A percentile compares a stretch with the other conserved stretches of the same genome.
phyloP scores from a whole-genome alignment of 83 land plant genomes.

The Isoetes engelmannii region DNA sequence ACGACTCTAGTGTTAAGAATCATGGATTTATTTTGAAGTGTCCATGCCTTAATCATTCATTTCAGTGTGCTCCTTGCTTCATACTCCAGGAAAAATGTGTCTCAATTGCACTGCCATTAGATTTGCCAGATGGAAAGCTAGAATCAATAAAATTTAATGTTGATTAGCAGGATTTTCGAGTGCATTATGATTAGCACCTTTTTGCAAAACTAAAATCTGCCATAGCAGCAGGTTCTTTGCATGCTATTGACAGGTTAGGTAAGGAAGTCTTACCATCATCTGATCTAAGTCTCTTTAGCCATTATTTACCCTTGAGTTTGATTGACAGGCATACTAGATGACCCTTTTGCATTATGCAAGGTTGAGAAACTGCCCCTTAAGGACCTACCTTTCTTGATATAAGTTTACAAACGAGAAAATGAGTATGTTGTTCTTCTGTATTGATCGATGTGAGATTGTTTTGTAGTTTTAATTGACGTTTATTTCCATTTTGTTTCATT shows the following conservation, averaged over 20 bases:
- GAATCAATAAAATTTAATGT: slow-evolving; percentile 77
- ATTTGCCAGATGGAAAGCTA: no score
- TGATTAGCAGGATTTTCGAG: slow-evolving; percentile 77
- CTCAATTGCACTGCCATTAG: no score
- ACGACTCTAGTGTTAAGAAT: no score
- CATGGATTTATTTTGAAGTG: no score
- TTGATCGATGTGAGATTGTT: slow-evolving; percentile 51
- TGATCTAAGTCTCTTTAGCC: no score
- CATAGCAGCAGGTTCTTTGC: slow-evolving; percentile 40
- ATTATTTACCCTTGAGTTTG: no score
- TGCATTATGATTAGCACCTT: slow-evolving; percentile 76
- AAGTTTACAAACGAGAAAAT: slow-evolving; percentile 54
- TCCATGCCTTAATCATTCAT: no score
- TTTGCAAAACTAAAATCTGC: slow-evolving; percentile 50
- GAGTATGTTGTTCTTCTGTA: slow-evolving; percentile 73
- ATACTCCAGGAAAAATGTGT: no score
- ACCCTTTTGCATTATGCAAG: slow-evolving; percentile 65
- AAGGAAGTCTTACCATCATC: slow-evolving; percentile 9
- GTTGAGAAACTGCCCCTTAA: slow-evolving; percentile 61
- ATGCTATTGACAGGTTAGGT: slow-evolving; percentile 85
- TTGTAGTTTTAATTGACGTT: not conserved
- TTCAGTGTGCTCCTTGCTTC: no score
- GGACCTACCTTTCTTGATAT: slow-evolving; percentile 64
- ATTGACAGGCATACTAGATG: slow-evolving; percentile 79
- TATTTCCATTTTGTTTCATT: no score